Evolutionary conservation across 306 rosid species (phyloP), one percentile per base, ranked within the genome.

Genomic region (Medicago lupulina): DNA sequence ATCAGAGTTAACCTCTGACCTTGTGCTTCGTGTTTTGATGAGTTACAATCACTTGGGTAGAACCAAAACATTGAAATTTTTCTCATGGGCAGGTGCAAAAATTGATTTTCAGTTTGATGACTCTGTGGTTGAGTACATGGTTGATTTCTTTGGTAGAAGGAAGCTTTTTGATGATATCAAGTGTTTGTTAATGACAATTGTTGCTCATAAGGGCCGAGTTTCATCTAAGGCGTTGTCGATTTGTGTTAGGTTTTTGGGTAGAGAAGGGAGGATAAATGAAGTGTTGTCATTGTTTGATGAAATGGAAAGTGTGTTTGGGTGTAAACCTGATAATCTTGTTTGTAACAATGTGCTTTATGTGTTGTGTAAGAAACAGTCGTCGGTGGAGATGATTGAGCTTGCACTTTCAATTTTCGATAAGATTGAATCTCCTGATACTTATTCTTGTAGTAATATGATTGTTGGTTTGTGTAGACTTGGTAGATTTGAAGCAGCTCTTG

Each of bases 151-250:
- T 14, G 89, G 93, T 53, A 83, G 96, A 70, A 90, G 96, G 78
- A 90, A 90, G 61, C 87, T 90, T 2, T 90, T 90, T 55, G 96
- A 90, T 75, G 96, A 90, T 67, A 80, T 90, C 64, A 90, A 87
- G 84, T 82, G 93, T 79, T 85, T 90, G 76, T 59, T 90, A 16
- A 70, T 79, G 53, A 88, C 96, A 0, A 58, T 90, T 13, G 70
- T 84, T 2, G 84, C 78, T 47, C 83, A 75, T 6, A 73, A 58
- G 16, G 96, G 91, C 60, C 77, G 58, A 5, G 79, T 90, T 60
- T 88, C 93, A 2, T 60, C 77, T 49, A 84, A 84, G 70, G 71
- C 93, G 4, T 78, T 88, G 71, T 85, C 96, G 1, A 86, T 79
- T 87, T 88, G 89, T 68, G 88, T 90, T 10, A 83, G 91, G 71